A percentile compares a stretch with the other conserved stretches of the same genome.
Evolutionary conservation across 306 rosid species (phyloP).

Genomic region (Sophora flavescens): DNA sequence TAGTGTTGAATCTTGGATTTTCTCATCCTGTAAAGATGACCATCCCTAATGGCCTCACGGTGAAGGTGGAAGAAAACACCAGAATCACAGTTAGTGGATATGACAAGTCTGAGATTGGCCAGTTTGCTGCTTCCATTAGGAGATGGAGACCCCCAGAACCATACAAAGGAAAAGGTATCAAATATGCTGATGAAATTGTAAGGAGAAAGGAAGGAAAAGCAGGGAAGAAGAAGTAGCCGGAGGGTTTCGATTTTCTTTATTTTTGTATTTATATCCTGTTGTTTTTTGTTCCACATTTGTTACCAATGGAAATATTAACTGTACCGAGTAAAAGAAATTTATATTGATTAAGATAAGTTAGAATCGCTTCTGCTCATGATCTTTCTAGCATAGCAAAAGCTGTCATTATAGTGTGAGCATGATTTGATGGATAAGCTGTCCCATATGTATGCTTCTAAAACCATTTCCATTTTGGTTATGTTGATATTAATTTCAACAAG

Average conservation of each 20-base stretch:
- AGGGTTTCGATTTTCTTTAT: slow-evolving; percentile 28
- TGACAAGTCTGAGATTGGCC: slow-evolving; percentile 86
- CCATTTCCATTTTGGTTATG: neutral
- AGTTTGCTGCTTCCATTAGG: slow-evolving; percentile 90
- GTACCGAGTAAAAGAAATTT: slow-evolving; percentile 34
- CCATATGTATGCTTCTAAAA: neutral
- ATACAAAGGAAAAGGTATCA: slow-evolving; percentile 96
- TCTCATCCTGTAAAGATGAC: slow-evolving; percentile 96
- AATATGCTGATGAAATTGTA: slow-evolving; percentile 88
- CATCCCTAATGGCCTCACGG: slow-evolving; percentile 76
- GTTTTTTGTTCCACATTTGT: slow-evolving; percentile 18
- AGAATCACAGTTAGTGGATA: slow-evolving; percentile 84
- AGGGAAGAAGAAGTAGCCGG: slow-evolving; percentile 81
- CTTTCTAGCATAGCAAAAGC: slow-evolving; percentile 18
- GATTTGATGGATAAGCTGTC: slow-evolving; percentile 10
- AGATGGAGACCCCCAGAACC: slow-evolving; percentile 99
- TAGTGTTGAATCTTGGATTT: slow-evolving; percentile 93
- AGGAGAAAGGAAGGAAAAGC: slow-evolving; percentile 98
- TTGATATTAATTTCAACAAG: neutral
- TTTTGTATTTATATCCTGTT: slow-evolving; percentile 30
- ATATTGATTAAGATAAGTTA: slow-evolving; percentile 28
- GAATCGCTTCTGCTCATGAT: slow-evolving; percentile 34
- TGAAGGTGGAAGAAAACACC: slow-evolving; percentile 94
- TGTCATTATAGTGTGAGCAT: slow-evolving; percentile 37
- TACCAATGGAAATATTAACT: slow-evolving; percentile 39